Percentiles rank a stretch among this genome's conserved stretches.
Conservation (phyloP, 2,329 filamentous ascomycete species). For the Cyphellophora attinorum region DNA sequence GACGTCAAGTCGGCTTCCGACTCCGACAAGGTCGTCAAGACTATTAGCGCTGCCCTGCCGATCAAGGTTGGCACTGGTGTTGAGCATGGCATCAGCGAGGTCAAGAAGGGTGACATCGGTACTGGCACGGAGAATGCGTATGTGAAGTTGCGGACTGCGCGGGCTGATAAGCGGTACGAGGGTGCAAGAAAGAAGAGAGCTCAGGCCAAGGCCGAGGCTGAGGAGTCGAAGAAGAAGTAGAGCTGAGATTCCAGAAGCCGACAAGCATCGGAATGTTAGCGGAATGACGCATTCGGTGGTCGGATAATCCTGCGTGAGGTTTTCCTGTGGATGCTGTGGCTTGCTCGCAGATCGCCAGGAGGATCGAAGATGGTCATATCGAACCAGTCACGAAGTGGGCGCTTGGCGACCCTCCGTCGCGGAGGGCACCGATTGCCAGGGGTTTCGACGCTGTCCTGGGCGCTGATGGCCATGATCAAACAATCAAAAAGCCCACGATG, state of each 20-base stretch:
- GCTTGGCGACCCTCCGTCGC: too few relatives aligned
- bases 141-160: conserved; percentile 71
- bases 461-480: too few relatives aligned
- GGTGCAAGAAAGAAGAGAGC: conserved; percentile 90
- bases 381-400: too few relatives aligned
- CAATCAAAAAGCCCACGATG: too few relatives aligned
- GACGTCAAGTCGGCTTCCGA: conserved; percentile 63
- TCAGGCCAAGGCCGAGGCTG: conserved; percentile 67
- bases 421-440: too few relatives aligned
- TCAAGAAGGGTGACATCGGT: conserved; percentile 75
- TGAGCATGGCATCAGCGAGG: conserved; percentile 54
- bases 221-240: conserved; percentile 46
- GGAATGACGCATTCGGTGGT: conserved; percentile 23
- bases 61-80: conserved; percentile 53
- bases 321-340: background rate
- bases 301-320: background rate
- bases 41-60: conserved; percentile 55
- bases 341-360: background rate
- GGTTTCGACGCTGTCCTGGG: too few relatives aligned
- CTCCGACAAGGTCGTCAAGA: conserved; percentile 43
- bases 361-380: too few relatives aligned
- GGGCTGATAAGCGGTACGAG: conserved; percentile 70
- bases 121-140: conserved; percentile 77
- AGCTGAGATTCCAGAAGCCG: too few relatives aligned
- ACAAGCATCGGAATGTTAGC: too few relatives aligned